Evolutionary conservation across 1,284 basidiomycete genomes (phyloP).

Genomic region (Bothia castanella): DNA sequence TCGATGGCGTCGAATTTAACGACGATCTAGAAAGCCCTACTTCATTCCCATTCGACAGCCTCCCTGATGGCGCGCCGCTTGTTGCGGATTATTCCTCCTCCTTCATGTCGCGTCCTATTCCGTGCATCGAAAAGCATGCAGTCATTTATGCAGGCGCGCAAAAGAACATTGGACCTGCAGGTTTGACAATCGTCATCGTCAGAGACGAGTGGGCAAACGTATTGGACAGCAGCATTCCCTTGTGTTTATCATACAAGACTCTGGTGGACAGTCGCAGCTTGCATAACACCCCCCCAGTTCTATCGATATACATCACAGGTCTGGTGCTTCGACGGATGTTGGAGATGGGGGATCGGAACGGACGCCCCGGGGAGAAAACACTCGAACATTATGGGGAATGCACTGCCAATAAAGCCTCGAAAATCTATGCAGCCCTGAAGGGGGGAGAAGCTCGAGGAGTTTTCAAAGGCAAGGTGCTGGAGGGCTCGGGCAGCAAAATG

Average conservation of each 20-base stretch:
- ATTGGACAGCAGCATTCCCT: constrained; percentile 74
- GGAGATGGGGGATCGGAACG: constrained; percentile 27
- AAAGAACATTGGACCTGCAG: constrained; percentile 97
- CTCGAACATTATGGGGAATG: constrained; percentile 63
- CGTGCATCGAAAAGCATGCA: constrained; percentile 81
- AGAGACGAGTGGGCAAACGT: constrained; percentile 76
- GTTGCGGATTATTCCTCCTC: constrained; percentile 97
- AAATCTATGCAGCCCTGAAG: constrained; percentile 70
- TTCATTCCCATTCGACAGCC: constrained; percentile 83
- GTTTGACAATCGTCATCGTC: constrained; percentile 90
- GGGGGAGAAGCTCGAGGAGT: constrained; percentile 69
- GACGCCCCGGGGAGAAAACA: constrained; percentile 52
- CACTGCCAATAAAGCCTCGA: constrained; percentile 71
- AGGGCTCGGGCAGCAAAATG: constrained; percentile 85
- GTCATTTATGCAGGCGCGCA: constrained; percentile 98
- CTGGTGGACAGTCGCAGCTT: constrained; percentile 74
- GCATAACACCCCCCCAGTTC: constrained; percentile 94
- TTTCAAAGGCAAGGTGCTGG: constrained; percentile 64
- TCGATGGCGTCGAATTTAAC: constrained; percentile 92
- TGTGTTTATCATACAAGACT: constrained; percentile 83
- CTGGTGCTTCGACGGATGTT: constrained; percentile 78
- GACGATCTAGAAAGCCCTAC: constrained; percentile 47
- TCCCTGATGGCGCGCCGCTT: constrained; percentile 69
- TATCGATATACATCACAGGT: constrained; percentile 89
- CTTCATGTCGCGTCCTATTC: constrained; percentile 95